Evolutionary conservation across 202 grass and related monocot species (phyloP).

Genomic region (Cymbopogon flexuosus): DNA sequence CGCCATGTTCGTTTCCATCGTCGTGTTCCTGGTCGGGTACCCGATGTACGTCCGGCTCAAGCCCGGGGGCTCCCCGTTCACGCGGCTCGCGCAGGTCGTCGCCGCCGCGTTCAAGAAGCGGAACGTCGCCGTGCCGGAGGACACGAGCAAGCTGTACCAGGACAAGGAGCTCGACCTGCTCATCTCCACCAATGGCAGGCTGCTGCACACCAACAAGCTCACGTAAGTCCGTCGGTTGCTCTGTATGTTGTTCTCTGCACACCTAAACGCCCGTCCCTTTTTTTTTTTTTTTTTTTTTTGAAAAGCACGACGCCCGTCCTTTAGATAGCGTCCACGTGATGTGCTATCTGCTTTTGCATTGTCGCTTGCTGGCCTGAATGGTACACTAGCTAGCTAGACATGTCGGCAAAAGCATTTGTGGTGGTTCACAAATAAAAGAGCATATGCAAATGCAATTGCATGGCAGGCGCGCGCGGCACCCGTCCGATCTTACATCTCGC

Average conservation of each 20-base stretch:
- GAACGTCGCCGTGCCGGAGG: constrained; percentile 33
- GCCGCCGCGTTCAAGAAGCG: constrained; percentile 58
- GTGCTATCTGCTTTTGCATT: neutral
- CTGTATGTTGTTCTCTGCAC: too few relatives aligned
- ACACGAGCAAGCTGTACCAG: constrained; percentile 49
- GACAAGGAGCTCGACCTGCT: constrained; percentile 52
- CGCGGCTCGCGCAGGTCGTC: constrained; percentile 50
- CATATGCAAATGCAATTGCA: too few relatives aligned
- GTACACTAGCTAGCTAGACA: too few relatives aligned
- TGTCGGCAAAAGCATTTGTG: neutral
- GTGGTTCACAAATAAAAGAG: neutral
- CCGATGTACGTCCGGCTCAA: constrained; percentile 56
- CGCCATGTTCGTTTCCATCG: constrained; percentile 60
- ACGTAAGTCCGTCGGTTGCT: too few relatives aligned
- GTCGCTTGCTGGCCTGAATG: neutral
- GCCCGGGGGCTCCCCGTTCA: constrained; percentile 62
- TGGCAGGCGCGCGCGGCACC: too few relatives aligned
- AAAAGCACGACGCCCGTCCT: too few relatives aligned
- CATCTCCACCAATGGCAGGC: constrained; percentile 62
- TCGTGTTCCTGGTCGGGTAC: constrained; percentile 53
- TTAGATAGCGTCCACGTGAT: neutral
- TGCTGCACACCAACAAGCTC: constrained; percentile 65
- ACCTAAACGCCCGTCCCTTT: too few relatives aligned
- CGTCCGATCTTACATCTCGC: too few relatives aligned
- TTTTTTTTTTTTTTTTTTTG: too few relatives aligned